Base-by-base conservation (phyloP, 2,329 filamentous ascomycete genomes). In the Acephala macrosclerotiorum region DNA sequence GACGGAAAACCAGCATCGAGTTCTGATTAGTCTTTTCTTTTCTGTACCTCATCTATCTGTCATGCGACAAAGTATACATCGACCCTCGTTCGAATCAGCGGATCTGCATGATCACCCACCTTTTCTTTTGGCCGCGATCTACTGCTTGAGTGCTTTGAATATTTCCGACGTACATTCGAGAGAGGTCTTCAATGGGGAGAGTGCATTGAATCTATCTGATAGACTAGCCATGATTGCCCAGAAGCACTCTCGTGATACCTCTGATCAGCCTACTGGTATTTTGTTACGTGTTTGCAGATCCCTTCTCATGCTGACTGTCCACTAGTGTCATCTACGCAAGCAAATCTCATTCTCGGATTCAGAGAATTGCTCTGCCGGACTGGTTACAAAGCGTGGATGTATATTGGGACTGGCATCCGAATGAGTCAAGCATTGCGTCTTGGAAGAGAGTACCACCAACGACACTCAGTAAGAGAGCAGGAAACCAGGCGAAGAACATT, bases 341-440 rank as follows among this genome's bases (percentile, higher is more conserved):
- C 64, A 22, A 55, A 61, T 53, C 55, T 68, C 4, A 53, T 68
- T 36, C 66, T 68, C 16, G 66, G 42, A 9, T 53, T 68, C 33
- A 51, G 64, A 14, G 66, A 68, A 29, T 49, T 68, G 16, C 35
- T 68, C 12, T 55, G 38, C 7, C 49, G 64, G 14, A 66, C 60
- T 14, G 60, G 56, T 11, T 55, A 42, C n/a, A 68, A 63, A 45
- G 57, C 66, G 25, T 68, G 64, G 64, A 68, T 68, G 63, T 66
- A 66, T 35, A 59, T 58, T 1, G 66, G 66, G 9, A 58, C 35
- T 20, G 66, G 64, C 25, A 64, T 66, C 29, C 35, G 66, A 35
- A 68, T 68, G 66, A 55, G 58, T 49, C 66, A 68, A 55, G 63
- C 64, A 18, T 36, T 68, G 4, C 63, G 60, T 18, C 59, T 68